A percentile compares a stretch with the other conserved stretches of the same genome.
Conservation (phyloP, 345 rosid species). For the Angophora floribunda region DNA sequence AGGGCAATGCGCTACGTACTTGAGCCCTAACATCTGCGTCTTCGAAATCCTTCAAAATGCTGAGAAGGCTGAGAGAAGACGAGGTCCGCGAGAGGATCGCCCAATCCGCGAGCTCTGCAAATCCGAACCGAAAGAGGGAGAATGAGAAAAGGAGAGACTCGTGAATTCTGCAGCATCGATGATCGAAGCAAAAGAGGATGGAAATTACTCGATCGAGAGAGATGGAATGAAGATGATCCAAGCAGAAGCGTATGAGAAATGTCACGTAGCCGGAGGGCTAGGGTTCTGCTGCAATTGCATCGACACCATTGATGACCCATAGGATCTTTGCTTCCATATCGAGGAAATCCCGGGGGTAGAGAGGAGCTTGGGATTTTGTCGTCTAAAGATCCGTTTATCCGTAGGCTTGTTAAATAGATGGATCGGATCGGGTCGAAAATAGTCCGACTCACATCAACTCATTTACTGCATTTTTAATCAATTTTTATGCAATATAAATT, state of each 20-base stretch:
- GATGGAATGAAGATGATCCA: slow-evolving; percentile 62
- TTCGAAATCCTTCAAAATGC: slow-evolving; percentile 50
- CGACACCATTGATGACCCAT: neutral
- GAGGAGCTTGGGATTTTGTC: too few relatives aligned
- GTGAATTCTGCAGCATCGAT: neutral
- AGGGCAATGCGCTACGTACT: slow-evolving; percentile 25
- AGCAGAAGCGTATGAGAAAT: slow-evolving; percentile 36
- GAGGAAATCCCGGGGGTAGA: neutral
- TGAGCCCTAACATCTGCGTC: slow-evolving; percentile 70
- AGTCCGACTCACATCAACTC: too few relatives aligned
- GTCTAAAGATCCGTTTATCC: too few relatives aligned
- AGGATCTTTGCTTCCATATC: neutral
- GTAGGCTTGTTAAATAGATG: too few relatives aligned
- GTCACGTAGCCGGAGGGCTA: slow-evolving; percentile 20
- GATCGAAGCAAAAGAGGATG: neutral
- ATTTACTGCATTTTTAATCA: too few relatives aligned
- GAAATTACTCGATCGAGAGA: slow-evolving; percentile 46
- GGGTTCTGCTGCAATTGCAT: slow-evolving; percentile 3
- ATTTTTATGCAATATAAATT: too few relatives aligned
- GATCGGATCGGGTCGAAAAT: too few relatives aligned
- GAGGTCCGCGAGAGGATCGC: slow-evolving; percentile 43
- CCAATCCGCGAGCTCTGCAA: slow-evolving; percentile 59
- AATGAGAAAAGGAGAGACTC: neutral
- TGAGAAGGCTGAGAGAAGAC: slow-evolving; percentile 46
- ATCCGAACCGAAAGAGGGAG: slow-evolving; percentile 19